A percentile compares a stretch with the other conserved stretches of the same genome.
phyloP scores from a whole-genome alignment of 208 protist species.

The Acanthamoeba castellanii region DNA sequence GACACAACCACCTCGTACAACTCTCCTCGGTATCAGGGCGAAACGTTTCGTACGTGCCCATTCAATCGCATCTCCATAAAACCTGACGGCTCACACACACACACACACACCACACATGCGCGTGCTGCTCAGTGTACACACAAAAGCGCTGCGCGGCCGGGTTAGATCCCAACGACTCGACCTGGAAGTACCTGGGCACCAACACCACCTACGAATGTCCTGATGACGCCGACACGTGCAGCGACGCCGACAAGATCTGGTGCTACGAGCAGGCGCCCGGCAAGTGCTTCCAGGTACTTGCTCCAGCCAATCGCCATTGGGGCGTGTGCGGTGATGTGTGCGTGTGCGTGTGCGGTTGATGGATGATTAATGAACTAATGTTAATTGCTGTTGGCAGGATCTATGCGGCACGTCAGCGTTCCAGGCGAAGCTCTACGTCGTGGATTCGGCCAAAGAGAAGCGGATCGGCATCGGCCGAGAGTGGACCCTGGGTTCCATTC shows the following conservation, averaged over 20 bases:
- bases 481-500: background rate
- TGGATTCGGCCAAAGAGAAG: conserved; percentile 43
- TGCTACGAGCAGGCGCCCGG: conserved; percentile 25
- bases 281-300: conserved; percentile 20
- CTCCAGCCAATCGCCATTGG: background rate
- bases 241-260: conserved; percentile 5
- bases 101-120: background rate
- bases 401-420: conserved; percentile 8
- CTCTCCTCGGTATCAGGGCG: background rate
- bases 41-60: background rate
- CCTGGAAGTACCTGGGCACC: conserved; percentile 55
- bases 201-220: conserved; percentile 22
- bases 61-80: background rate
- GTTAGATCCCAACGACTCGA: background rate
- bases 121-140: background rate
- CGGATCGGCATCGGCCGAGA: conserved; percentile 18
- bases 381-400: background rate
- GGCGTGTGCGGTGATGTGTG: background rate
- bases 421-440: background rate
- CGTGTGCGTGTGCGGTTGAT: too few relatives aligned
- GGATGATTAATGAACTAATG: background rate
- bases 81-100: background rate
- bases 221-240: background rate
- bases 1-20: background rate
- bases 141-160: background rate